A percentile compares a stretch with the other conserved stretches of the same genome.
Conservation (phyloP, 495 filamentous ascomycete genomes). For the Trichoderma virens region DNA sequence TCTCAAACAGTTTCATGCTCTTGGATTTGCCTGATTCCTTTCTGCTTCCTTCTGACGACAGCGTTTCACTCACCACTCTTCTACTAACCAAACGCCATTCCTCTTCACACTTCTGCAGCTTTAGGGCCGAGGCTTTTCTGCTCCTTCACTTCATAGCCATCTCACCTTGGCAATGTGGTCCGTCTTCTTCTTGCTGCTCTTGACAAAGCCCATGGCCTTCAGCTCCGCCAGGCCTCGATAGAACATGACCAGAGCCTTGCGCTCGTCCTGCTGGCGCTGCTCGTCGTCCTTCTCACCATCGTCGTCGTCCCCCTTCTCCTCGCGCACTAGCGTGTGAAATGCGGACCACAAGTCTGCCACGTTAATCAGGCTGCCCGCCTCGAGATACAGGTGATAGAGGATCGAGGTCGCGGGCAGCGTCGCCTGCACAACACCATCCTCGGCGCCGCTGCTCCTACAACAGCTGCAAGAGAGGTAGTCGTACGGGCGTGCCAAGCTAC, state of each 20-base stretch:
- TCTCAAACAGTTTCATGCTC: too few relatives aligned
- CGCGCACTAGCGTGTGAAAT: slow-evolving; percentile 67
- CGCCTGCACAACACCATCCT: slow-evolving; percentile 41
- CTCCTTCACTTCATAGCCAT: slow-evolving; percentile 25
- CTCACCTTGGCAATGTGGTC: slow-evolving; percentile 82
- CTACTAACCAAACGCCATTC: too few relatives aligned
- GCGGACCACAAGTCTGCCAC: slow-evolving; percentile 84
- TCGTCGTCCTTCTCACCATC: slow-evolving; percentile 14
- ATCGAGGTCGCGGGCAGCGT: slow-evolving; percentile 74
- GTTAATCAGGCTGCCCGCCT: slow-evolving; percentile 83
- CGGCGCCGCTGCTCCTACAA: slow-evolving; percentile 41
- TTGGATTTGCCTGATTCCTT: too few relatives aligned
- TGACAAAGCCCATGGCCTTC: slow-evolving; percentile 76
- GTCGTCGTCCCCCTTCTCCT: slow-evolving; percentile 38
- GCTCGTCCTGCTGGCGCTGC: slow-evolving; percentile 28
- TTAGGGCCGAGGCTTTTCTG: neutral
- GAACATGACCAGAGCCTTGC: slow-evolving; percentile 60
- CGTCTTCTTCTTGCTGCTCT: slow-evolving; percentile 79
- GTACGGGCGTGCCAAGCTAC: slow-evolving; percentile 70
- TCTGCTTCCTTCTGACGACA: too few relatives aligned
- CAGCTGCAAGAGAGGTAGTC: slow-evolving; percentile 79
- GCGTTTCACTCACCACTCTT: too few relatives aligned
- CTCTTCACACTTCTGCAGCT: too few relatives aligned
- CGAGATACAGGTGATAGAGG: slow-evolving; percentile 84
- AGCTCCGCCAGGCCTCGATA: slow-evolving; percentile 79